Conservation (phyloP, 176 grass and related monocot genomes). For the Rhynchospora pubera region DNA sequence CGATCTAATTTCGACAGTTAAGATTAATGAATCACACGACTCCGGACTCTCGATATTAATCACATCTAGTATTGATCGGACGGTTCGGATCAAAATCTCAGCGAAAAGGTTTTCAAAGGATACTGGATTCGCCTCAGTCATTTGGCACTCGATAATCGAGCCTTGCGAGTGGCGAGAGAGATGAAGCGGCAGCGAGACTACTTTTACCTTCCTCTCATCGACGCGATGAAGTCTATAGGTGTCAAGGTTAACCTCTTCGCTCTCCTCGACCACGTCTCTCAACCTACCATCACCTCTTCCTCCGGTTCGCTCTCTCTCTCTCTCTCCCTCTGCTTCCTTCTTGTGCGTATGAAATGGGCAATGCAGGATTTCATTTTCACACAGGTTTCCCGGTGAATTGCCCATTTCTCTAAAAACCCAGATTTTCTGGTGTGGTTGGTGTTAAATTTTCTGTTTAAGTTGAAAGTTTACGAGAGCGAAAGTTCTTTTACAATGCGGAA, state of each 20-base stretch:
- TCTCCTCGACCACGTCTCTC: neutral
- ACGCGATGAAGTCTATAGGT: neutral
- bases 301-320: neutral
- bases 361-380: neutral
- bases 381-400: neutral
- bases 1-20: too few species aligned
- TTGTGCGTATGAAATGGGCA: neutral
- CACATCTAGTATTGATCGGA: too few species aligned
- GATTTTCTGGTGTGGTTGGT: neutral
- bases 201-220: slow-evolving; percentile 8
- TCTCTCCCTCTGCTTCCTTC: neutral
- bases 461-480: neutral
- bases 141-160: neutral
- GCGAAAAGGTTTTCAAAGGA: too few species aligned
- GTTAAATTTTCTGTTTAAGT: neutral
- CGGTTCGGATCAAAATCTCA: too few species aligned
- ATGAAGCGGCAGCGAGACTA: slow-evolving; percentile 18
- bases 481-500: neutral
- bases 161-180: neutral
- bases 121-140: neutral
- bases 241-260: slow-evolving; percentile 13
- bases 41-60: too few species aligned
- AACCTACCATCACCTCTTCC: neutral
- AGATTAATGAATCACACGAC: too few species aligned
- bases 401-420: neutral